Percentiles rank a stretch among this genome's conserved stretches.
Evolutionary conservation across 192 early-diverging fungal species (phyloP).

Genomic region (Coemansia sp.): DNA sequence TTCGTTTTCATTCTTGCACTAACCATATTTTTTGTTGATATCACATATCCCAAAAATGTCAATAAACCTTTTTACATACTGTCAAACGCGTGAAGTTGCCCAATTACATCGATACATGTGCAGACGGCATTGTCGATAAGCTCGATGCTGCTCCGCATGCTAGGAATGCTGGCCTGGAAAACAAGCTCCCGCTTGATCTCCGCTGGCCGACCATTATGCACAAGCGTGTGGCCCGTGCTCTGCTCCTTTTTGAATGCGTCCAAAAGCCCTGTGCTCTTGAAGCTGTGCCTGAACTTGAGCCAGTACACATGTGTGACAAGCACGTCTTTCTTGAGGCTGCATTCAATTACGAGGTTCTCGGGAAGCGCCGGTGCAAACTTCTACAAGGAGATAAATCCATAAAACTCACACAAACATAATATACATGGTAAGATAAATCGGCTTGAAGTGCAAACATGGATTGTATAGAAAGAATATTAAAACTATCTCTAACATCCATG

Average conservation of each 20-base stretch:
- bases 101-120: conserved; percentile 37
- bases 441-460: not conserved
- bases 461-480: not conserved
- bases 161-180: conserved; percentile 21
- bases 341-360: conserved; percentile 44
- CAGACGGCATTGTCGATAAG: conserved; percentile 23
- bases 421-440: not conserved
- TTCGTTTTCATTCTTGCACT: not conserved
- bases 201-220: conserved; percentile 38
- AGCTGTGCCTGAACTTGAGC: conserved; percentile 34
- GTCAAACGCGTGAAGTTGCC: conserved; percentile 45
- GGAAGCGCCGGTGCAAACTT: conserved; percentile 51
- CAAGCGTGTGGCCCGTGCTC: conserved; percentile 38
- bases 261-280: conserved; percentile 33
- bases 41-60: not conserved
- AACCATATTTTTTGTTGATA: not conserved
- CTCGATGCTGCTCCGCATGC: conserved; percentile 10
- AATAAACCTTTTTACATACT: not conserved
- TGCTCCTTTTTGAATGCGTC: conserved; percentile 45
- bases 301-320: conserved; percentile 33
- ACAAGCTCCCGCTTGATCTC: conserved; percentile 38
- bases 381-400: conserved; percentile 10
- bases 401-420: not conserved
- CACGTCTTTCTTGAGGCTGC: conserved; percentile 14
- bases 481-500: not conserved